Conservation (phyloP, 768 basidiomycete species). For the Rhodocollybia butyracea region DNA sequence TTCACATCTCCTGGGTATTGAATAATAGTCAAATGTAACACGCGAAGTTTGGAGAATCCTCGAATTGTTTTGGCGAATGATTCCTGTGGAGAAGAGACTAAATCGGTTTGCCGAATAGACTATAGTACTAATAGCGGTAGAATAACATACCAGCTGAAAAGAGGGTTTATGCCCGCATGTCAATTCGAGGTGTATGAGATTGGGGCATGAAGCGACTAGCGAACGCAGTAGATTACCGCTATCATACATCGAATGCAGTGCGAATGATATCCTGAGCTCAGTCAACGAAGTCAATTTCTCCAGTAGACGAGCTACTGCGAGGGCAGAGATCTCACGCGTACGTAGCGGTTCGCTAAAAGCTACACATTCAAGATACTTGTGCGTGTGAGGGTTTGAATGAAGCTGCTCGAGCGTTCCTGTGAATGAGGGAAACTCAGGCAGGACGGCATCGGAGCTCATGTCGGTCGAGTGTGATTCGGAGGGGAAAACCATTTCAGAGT, state of each 20-base stretch:
- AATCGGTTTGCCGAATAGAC: neutral
- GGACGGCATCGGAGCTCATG: constrained; percentile 46
- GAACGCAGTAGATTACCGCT: constrained; percentile 67
- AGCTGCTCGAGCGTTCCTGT: constrained; percentile 67
- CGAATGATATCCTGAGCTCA: constrained; percentile 62
- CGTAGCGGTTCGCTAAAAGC: constrained; percentile 60
- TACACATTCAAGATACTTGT: constrained; percentile 49
- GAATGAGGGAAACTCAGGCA: constrained; percentile 58
- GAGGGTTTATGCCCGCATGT: constrained; percentile 68
- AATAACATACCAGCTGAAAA: constrained; percentile 58
- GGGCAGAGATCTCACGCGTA: constrained; percentile 64
- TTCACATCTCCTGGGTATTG: constrained; percentile 63
- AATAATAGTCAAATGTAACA: constrained; percentile 62
- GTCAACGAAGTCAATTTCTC: constrained; percentile 51
- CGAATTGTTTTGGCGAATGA: constrained; percentile 61
- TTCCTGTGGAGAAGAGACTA: constrained; percentile 39
- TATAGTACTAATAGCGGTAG: neutral
- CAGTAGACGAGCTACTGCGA: constrained; percentile 58
- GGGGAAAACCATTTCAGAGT: too few species aligned
- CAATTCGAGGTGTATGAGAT: constrained; percentile 59
- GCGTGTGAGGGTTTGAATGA: constrained; percentile 54
- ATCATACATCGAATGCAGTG: constrained; percentile 72
- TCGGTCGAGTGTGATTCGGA: constrained; percentile 52
- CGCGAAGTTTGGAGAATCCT: constrained; percentile 59
- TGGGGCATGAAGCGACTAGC: constrained; percentile 63